Base-by-base conservation (phyloP, 495 filamentous ascomycete species). In the Aspergillus avenaceus region DNA sequence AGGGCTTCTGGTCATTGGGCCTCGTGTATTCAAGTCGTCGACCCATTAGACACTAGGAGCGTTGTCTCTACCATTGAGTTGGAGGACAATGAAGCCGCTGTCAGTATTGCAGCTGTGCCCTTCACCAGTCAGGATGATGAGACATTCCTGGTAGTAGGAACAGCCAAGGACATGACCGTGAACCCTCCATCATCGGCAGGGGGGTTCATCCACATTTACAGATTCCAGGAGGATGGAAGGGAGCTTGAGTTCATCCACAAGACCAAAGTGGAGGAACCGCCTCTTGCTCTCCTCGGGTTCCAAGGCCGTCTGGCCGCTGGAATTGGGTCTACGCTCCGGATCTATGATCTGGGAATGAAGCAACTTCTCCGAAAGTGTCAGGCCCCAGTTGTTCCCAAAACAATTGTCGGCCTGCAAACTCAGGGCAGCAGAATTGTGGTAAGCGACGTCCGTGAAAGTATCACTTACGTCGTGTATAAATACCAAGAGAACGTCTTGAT, bases 161-260 rank as follows among this genome's bases (percentile, higher is more conserved):
- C 92, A 1, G 91, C 86, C 3, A 95, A 96, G 65, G 87, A 97
- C 55, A 85, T 95, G 78, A 73, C 82, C 14, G 77, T 88, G 50
- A 84, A 75, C 51, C 90, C 91, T 5, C 83, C 86, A 28, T 84
- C 83, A 1, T 87, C 79, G 49, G 83, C 76, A 14, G 82, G 84
- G 43, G 92, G 91, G 4, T 96, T 84, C 59, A 88, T 99, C 25
- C 90, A 96, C 56, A 86, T 97, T 41, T 99, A 96, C 68, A 84
- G 90, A 28, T 91, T 97, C 73, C 80, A 87, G 22, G 85, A 91
- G 25, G 83, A 91, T 55, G 95, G 95, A 38, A 82, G 80, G 52
- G 82, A 86, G 47, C 77, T 99, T 21, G 91, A 96, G 58, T 92
- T 97, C 52, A 91, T 95, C 50, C 95, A 97, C 71, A 97, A 97